Base-by-base conservation (phyloP, 371 early-diverging fungal species). In the Apophysomyces elegans region DNA sequence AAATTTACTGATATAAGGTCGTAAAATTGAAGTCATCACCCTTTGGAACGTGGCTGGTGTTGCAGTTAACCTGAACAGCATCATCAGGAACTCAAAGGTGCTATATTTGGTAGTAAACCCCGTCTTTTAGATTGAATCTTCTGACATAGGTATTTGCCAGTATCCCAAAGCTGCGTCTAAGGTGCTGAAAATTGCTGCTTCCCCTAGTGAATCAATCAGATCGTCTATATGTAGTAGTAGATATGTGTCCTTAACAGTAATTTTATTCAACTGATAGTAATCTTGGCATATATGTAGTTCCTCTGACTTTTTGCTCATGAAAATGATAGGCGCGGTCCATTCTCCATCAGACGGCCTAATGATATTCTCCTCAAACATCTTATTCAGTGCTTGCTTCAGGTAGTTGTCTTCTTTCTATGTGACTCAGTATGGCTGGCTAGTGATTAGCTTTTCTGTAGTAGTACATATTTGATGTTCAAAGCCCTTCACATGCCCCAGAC, bases 221-320 rank as follows among this genome's bases (percentile, higher is more conserved):
- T 77, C 72, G 46, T 78, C 74, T 1, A 84, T 72, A 0, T 57
- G 60, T 0, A 79, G 80, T 0, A 82, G 21, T 0, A 84, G 79
- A 47, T 74, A 80, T 4, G 68, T 50, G 50, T 84, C 78, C 38
- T 69, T 64, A 3, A 68, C 58, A 0, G 79, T 83, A 6, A 72
- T 63, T 0, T 59, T 59, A 59, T 85, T 87, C 14, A 84, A 61
- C 43, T 62, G 47, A 5, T 78, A 61, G n/a, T 84, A 91, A 44
- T 88, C 84, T 0, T 73, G 59, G 5, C 80, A 70, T 37, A 84
- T 14, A 0, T 83, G 74, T 3, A 85, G 35, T 0, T 66, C 32
- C 7, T 83, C 84, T 62, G 84, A 75, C 9, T 75, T 67, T 63
- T 89, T 87, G 4, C 70, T 68, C 0, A 83, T 84, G 63, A 85